phyloP scores from a whole-genome alignment of 345 rosid species.

The Melaleuca quinquenervia region DNA sequence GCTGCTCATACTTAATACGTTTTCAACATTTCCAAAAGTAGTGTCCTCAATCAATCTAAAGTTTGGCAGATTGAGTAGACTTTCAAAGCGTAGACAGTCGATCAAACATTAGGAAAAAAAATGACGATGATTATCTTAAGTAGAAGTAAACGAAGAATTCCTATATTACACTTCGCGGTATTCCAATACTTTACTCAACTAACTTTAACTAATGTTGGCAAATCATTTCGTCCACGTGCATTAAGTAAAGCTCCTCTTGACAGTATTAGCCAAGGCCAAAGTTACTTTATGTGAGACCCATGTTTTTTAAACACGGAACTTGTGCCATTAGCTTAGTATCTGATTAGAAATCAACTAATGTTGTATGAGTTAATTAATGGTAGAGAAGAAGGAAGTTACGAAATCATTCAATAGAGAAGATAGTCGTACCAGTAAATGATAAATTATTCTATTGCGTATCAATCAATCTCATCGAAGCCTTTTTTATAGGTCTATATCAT shows the following conservation, averaged over 20 bases:
- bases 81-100: not conserved
- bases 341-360: not conserved
- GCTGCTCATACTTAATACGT: not conserved
- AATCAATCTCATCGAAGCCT: rapidly evolving
- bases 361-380: not conserved
- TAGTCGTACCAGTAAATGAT: not conserved
- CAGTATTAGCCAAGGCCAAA: not conserved
- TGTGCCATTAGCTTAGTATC: too few species aligned
- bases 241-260: too few species aligned
- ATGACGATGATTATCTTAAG: not conserved
- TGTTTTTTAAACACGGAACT: too few species aligned
- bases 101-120: not conserved
- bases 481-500: not conserved
- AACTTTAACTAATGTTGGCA: not conserved
- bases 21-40: not conserved
- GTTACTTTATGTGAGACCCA: not conserved
- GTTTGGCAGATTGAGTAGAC: not conserved
- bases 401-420: not conserved
- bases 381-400: not conserved
- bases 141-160: not conserved
- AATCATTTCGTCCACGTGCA: not conserved
- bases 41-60: not conserved
- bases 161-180: not conserved
- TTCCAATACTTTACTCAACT: not conserved
- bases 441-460: not conserved